These are phyloP conservation scores for Peronospora belbahrii DNA, from an alignment of 352 stramenopile species.

Conservation along the genomic window DNA sequence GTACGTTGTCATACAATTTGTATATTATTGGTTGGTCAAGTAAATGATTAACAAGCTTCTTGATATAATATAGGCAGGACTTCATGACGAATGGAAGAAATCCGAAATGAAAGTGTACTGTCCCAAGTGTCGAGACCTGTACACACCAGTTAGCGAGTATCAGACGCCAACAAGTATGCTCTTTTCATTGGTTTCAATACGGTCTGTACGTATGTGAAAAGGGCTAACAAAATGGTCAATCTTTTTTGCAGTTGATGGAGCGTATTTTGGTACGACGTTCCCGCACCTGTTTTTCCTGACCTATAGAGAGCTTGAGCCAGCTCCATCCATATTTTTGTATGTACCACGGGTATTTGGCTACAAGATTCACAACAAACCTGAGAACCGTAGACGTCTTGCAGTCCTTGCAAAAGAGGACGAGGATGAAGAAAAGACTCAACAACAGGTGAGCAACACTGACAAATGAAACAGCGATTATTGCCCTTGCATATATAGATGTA, in stretches of 20 bases:
- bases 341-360: conserved; percentile 89
- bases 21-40: neutral
- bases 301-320: conserved; percentile 89
- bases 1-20: conserved; percentile 26
- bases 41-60: conserved; percentile 1
- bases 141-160: conserved; percentile 80
- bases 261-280: conserved; percentile 98
- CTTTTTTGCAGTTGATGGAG: conserved; percentile 85
- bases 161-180: conserved; percentile 74
- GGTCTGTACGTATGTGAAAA: neutral
- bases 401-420: conserved; percentile 78
- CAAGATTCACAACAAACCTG: conserved; percentile 86
- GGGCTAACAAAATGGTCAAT: conserved; percentile 2
- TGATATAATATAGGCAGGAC: conserved; percentile 41
- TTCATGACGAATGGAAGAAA: conserved; percentile 86
- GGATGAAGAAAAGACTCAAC: conserved; percentile 58
- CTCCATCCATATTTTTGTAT: conserved; percentile 76
- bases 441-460: conserved; percentile 50
- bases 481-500: conserved; percentile 18
- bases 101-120: conserved; percentile 89
- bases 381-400: conserved; percentile 74
- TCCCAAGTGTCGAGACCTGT: conserved; percentile 83
- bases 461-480: conserved; percentile 29
- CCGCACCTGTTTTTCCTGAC: conserved; percentile 98
- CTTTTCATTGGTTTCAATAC: neutral